These are phyloP conservation scores for Cardamine occulta DNA, from an alignment of 345 rosid species.

Conservation along the genomic window DNA sequence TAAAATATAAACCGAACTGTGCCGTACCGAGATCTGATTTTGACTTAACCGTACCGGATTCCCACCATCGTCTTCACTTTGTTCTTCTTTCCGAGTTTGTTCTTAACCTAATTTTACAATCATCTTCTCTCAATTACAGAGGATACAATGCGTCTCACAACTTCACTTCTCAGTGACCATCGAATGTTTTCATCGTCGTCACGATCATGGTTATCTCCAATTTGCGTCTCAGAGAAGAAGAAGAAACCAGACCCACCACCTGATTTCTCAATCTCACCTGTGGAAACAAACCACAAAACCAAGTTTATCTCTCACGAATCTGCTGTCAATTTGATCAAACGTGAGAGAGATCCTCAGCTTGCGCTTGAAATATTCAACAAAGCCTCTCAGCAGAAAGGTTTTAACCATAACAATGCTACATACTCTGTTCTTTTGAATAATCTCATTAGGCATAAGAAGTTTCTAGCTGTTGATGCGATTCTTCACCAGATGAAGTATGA, in stretches of 20 bases:
- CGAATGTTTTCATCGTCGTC: conserved; percentile 44
- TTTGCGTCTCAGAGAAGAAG: conserved; percentile 41
- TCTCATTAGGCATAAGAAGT: conserved; percentile 70
- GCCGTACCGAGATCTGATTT: not conserved
- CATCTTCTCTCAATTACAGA: not conserved
- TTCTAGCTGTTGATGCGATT: conserved; percentile 73
- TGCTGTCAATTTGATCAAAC: conserved; percentile 68
- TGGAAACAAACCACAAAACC: conserved; percentile 44
- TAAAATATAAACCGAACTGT: not conserved
- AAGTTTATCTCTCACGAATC: conserved; percentile 67
- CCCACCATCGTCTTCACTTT: not conserved
- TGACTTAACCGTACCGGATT: conserved; percentile 17
- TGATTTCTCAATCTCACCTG: conserved; percentile 34
- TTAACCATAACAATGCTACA: conserved; percentile 82
- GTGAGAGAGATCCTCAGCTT: conserved; percentile 69
- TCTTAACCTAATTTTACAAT: conserved; percentile 13
- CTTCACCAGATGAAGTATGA: conserved; percentile 80
- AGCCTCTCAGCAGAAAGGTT: conserved; percentile 71
- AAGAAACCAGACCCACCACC: conserved; percentile 47
- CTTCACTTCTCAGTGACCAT: conserved; percentile 27
- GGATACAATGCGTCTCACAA: conserved; percentile 34
- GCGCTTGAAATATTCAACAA: conserved; percentile 75
- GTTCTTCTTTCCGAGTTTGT: no score
- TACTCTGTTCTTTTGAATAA: conserved; percentile 68
- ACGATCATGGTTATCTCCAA: conserved; percentile 73